Conservation (phyloP, 2,329 filamentous ascomycete species). For the Diaporthe citrichinensis region DNA sequence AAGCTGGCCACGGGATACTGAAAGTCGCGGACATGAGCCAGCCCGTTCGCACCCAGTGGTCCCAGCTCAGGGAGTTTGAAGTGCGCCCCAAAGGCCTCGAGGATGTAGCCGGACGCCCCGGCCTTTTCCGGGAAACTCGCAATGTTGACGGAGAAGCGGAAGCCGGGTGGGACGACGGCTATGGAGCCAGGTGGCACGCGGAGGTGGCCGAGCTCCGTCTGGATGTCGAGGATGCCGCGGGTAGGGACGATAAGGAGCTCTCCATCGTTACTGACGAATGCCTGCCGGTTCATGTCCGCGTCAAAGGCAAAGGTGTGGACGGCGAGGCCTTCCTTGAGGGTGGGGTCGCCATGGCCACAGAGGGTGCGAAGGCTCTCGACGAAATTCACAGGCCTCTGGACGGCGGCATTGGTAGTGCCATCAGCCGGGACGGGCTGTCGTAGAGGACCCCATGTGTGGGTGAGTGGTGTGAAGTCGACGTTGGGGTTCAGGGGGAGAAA, state of each 20-base stretch:
- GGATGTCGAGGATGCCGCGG: constrained; percentile 73
- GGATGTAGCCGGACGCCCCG: constrained; percentile 58
- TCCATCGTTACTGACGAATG: constrained; percentile 70
- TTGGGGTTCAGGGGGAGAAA: constrained; percentile 44
- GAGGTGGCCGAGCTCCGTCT: constrained; percentile 74
- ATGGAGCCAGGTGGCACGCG: constrained; percentile 74
- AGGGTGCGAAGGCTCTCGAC: constrained; percentile 63
- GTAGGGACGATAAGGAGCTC: constrained; percentile 76
- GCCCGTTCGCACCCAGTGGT: constrained; percentile 73
- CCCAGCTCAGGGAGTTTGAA: constrained; percentile 76
- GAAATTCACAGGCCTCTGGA: constrained; percentile 50
- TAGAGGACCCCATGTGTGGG: constrained; percentile 44
- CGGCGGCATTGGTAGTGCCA: not conserved
- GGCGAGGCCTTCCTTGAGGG: constrained; percentile 63
- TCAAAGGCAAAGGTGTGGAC: constrained; percentile 64
- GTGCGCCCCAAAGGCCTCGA: constrained; percentile 75
- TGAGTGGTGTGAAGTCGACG: constrained; percentile 44
- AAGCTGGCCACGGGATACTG: constrained; percentile 70
- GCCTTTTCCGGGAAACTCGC: constrained; percentile 67
- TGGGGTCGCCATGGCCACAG: constrained; percentile 64
- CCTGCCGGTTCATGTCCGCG: constrained; percentile 58
- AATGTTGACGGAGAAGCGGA: constrained; percentile 71
- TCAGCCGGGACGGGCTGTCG: not conserved
- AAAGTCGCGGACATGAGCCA: constrained; percentile 76
- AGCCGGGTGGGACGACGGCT: constrained; percentile 73